A percentile compares a stretch with the other conserved stretches of the same genome.
Evolutionary conservation across 2,329 filamentous ascomycete species (phyloP).

Genomic region (Didymella pinodella): DNA sequence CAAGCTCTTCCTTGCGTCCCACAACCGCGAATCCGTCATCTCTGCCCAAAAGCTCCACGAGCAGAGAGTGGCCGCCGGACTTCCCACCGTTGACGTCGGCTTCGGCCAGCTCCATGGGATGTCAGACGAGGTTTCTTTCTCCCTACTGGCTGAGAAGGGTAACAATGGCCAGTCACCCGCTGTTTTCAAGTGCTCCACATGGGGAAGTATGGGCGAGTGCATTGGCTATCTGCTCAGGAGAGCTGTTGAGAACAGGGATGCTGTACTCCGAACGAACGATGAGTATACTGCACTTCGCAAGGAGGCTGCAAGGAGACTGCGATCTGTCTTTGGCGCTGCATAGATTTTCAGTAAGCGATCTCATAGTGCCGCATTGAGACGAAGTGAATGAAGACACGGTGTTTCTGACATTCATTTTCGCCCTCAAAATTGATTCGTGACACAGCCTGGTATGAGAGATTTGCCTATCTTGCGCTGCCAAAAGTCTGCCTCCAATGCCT

Average conservation of each 20-base stretch:
- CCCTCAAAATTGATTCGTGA: background rate
- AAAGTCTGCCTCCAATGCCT: conserved; percentile 1
- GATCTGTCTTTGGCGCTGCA: conserved; percentile 22
- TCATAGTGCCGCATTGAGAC: conserved; percentile 5
- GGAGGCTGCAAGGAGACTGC: conserved; percentile 36
- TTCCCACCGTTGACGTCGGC: conserved; percentile 59
- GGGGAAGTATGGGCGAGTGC: conserved; percentile 73
- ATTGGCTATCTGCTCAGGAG: conserved; percentile 73
- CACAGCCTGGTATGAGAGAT: background rate
- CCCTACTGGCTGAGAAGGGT: conserved; percentile 36
- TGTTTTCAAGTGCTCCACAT: conserved; percentile 65
- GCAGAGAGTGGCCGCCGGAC: conserved; percentile 44
- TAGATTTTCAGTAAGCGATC: background rate
- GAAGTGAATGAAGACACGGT: background rate
- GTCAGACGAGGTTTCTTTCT: conserved; percentile 86
- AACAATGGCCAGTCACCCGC: conserved; percentile 51
- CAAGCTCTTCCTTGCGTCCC: conserved; percentile 77
- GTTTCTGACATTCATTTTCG: background rate
- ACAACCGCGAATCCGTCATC: conserved; percentile 78
- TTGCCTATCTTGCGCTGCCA: background rate
- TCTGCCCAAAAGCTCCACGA: conserved; percentile 58
- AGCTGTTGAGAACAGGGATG: conserved; percentile 68
- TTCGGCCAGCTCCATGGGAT: conserved; percentile 92
- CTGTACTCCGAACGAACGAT: conserved; percentile 58
- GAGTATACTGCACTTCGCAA: conserved; percentile 40